phyloP scores from a whole-genome alignment of 192 early-diverging fungal species.

The Piromyces sp. region DNA sequence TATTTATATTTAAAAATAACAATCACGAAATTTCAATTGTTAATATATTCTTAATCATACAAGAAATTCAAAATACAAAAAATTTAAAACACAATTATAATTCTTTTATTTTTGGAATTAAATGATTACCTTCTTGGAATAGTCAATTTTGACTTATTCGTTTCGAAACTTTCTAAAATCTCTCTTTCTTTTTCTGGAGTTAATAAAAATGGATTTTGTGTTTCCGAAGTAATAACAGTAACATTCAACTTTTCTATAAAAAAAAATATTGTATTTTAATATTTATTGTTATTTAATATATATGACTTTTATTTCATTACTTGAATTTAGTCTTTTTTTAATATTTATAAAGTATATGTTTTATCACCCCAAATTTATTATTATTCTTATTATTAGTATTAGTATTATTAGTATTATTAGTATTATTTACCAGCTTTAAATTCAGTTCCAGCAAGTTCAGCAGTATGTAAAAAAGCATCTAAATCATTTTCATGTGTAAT shows the following conservation, averaged over 20 bases:
- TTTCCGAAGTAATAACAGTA: not conserved
- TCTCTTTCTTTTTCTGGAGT: conserved; percentile 58
- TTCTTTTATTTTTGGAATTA: too few relatives aligned
- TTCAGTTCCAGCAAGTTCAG: conserved; percentile 79
- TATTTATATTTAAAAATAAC: not conserved
- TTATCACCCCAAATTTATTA: not conserved
- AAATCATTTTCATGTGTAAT: conserved; percentile 95
- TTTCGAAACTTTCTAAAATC: conserved; percentile 56
- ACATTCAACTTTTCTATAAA: conserved; percentile 10
- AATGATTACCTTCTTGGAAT: conserved; percentile 69
- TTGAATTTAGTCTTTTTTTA: too few relatives aligned
- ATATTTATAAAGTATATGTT: conserved; percentile 33
- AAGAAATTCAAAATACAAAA: too few relatives aligned
- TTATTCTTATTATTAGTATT: too few relatives aligned
- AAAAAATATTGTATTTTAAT: too few relatives aligned
- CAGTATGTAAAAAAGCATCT: conserved; percentile 87
- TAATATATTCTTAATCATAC: too few relatives aligned
- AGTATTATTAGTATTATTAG: too few relatives aligned
- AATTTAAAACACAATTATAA: too few relatives aligned
- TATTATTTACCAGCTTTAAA: conserved; percentile 8
- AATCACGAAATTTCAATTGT: too few relatives aligned
- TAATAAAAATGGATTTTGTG: conserved; percentile 67
- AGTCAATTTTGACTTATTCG: conserved; percentile 52
- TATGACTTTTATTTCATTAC: too few relatives aligned
- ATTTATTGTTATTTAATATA: too few relatives aligned